phyloP scores from a whole-genome alignment of 495 filamentous ascomycete species.

The Penicillium ucsense region DNA sequence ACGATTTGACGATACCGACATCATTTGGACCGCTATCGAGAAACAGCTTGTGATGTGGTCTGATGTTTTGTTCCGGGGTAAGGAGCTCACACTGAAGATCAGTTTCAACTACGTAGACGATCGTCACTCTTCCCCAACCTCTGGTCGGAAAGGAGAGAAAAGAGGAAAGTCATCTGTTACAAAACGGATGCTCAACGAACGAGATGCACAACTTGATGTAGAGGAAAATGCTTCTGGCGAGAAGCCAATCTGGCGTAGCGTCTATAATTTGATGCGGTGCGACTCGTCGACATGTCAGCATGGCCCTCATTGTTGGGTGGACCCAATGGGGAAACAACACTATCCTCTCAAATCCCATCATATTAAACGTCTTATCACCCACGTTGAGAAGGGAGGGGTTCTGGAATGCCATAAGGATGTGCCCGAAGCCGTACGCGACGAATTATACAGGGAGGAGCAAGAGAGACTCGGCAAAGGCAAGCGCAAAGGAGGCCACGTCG shows the following conservation, averaged over 20 bases:
- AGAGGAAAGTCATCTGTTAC: conserved; percentile 12
- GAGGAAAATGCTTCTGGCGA: conserved; percentile 15
- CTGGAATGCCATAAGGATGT: conserved; percentile 11
- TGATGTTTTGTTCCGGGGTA: conserved; percentile 4
- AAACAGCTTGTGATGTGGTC: conserved; percentile 10
- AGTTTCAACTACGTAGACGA: conserved; percentile 10
- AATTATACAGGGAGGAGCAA: conserved; percentile 22
- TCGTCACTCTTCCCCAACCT: not conserved
- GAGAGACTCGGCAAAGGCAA: conserved; percentile 8
- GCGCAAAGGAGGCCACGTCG: conserved; percentile 1
- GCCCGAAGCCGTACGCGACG: conserved; percentile 5
- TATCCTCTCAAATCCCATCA: conserved; percentile 5
- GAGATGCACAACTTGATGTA: conserved; percentile 15
- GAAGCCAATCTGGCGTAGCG: conserved; percentile 13
- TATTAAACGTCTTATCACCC: conserved; percentile 4
- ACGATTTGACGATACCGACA: conserved; percentile 9
- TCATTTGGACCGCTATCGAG: conserved; percentile 10
- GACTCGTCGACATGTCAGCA: conserved; percentile 12
- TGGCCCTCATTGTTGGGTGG: conserved; percentile 19
- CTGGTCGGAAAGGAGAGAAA: conserved; percentile 10
- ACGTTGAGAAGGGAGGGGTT: conserved; percentile 17
- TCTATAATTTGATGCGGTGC: conserved; percentile 23
- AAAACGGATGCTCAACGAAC: conserved; percentile 11
- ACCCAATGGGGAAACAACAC: conserved; percentile 18
- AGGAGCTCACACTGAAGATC: conserved; percentile 10